Base-by-base conservation (phyloP, 306 rosid species). In the Citrullus mucosospermus region DNA sequence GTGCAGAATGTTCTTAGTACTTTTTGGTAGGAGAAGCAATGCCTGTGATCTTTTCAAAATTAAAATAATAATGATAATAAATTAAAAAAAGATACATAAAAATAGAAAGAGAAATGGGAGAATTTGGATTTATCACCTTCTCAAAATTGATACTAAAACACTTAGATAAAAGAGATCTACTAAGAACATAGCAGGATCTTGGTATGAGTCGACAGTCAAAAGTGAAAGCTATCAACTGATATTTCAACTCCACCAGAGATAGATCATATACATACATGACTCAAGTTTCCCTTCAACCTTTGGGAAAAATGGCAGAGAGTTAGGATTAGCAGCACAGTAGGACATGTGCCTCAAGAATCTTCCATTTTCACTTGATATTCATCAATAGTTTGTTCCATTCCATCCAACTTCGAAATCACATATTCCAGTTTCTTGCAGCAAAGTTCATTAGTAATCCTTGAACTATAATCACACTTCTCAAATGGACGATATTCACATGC, bases 401-500 rank as follows among this genome's bases (percentile, higher is more conserved):
- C 92, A 83, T 92, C 98, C 81, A 92, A 82, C 85, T 88, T 90
- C 1, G 92, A 87, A 77, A 89, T 44, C 11, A 92, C 87, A 80
- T 83, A 89, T 63, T 89, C 95, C 81, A 86, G 84, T 82, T 90
- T 94, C 89, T 92, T 89, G 86, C 86, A 77, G 82, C 88, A 92
- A 58, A 94, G 91, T 84, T 94, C 98, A 70, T 88, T 95, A 55
- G 96, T 91, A 78, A 90, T 82, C 87, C 98, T 89, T 44, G 98
- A 70, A 60, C 95, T 90, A 70, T 92, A 94, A 85, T 92, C 97
- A 72, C 98, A 89, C 81, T 92, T 94, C 91, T 94, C 98, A 83
- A 92, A 92, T 22, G 98, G 97, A 79, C 97, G 96, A 80, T 92
- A 90, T 78, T 92, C 98, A 57, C 97, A 94, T 3, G 97, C 96